phyloP scores from a whole-genome alignment of 306 rosid genomes.

The Quercus alba region DNA sequence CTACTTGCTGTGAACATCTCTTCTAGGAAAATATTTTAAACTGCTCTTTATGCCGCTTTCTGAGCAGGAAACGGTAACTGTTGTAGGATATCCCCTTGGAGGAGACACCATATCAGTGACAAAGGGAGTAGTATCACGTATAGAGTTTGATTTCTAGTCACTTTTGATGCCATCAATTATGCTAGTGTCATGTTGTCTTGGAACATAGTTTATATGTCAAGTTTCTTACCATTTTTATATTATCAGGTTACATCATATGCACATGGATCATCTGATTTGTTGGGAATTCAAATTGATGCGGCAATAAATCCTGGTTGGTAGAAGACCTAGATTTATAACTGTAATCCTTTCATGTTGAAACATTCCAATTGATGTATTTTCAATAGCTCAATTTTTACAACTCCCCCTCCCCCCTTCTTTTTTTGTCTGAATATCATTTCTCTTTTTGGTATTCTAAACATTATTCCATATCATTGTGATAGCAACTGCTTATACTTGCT shows the following conservation, averaged over 20 bases:
- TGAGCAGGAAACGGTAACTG: conserved; percentile 94
- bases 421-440: neutral
- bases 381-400: neutral
- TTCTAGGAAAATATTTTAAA: conserved; percentile 8
- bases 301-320: conserved; percentile 96
- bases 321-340: neutral
- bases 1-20: conserved; percentile 5
- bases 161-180: neutral
- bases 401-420: neutral
- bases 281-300: conserved; percentile 98
- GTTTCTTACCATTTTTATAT: conserved; percentile 16
- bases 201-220: neutral
- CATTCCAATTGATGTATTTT: neutral
- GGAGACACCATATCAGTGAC: conserved; percentile 99
- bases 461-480: conserved; percentile 26
- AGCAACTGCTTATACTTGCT: conserved; percentile 37
- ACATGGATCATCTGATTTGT: conserved; percentile 91
- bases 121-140: conserved; percentile 97
- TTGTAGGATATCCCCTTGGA: conserved; percentile 98
- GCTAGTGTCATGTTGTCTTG: neutral
- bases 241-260: conserved; percentile 95
- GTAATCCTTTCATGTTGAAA: neutral
- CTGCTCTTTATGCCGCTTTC: conserved; percentile 11
- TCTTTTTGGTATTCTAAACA: neutral
- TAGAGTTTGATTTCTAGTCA: conserved; percentile 57